Evolutionary conservation across 352 stramenopile genomes (phyloP).

Genomic region (Elongisporangium anandrum): DNA sequence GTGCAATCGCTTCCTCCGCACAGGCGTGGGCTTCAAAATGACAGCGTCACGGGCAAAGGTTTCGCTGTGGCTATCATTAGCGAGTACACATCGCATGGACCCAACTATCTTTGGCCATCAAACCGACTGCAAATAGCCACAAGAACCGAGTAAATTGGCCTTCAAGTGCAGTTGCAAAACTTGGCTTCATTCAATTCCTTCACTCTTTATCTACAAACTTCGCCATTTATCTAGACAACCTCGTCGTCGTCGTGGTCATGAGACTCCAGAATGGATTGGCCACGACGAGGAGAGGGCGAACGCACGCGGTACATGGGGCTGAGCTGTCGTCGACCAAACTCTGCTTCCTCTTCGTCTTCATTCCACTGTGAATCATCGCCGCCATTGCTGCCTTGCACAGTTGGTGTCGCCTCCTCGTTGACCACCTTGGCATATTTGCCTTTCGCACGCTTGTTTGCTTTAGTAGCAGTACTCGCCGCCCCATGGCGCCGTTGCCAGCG

Average conservation of each 20-base stretch:
- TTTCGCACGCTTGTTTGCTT: not conserved
- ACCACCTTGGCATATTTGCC: not conserved
- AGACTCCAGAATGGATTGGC: not conserved
- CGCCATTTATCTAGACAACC: not conserved
- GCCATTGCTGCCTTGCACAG: not conserved
- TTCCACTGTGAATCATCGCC: not conserved
- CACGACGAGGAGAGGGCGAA: not conserved
- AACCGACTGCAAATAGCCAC: not conserved
- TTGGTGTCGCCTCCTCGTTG: not conserved
- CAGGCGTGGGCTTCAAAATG: not conserved
- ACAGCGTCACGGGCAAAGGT: not conserved
- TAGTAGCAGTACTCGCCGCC: not conserved
- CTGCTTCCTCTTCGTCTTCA: not conserved
- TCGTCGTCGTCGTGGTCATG: not conserved
- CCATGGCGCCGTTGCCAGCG: not conserved
- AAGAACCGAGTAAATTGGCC: not conserved
- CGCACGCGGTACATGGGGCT: not conserved
- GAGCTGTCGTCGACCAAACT: not conserved
- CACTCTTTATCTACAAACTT: not conserved
- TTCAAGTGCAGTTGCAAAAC: not conserved
- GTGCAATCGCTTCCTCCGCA: not conserved
- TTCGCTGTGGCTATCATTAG: not conserved
- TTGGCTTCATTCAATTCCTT: not conserved
- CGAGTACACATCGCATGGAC: not conserved
- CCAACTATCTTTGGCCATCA: not conserved